Conservation (phyloP, 176 grass and related monocot species). For the Aechmea fasciata region DNA sequence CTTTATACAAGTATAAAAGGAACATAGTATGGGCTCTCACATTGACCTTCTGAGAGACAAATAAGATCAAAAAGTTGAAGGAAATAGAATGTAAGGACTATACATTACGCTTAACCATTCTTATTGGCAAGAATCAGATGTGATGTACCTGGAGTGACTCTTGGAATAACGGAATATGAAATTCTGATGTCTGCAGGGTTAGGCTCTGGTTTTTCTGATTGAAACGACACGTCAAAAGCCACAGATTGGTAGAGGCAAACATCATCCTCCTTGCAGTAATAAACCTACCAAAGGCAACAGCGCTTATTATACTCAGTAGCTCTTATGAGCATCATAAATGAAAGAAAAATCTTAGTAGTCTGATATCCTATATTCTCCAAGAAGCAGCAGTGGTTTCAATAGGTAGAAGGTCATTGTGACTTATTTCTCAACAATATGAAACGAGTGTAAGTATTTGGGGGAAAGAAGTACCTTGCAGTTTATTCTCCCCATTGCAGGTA, state of each 20-base stretch:
- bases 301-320: background rate
- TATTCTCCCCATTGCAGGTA: slow-evolving; percentile 56
- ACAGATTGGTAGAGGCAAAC: slow-evolving; percentile 86
- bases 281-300: slow-evolving; percentile 46
- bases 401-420: too few species aligned
- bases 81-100: slow-evolving; percentile 13
- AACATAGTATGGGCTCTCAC: background rate
- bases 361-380: background rate
- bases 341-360: background rate
- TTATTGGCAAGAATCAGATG: slow-evolving; percentile 40
- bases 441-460: background rate
- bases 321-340: background rate
- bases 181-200: slow-evolving; percentile 37
- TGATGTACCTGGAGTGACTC: slow-evolving; percentile 37
- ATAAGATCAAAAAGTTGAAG: background rate
- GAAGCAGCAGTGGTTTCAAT: too few species aligned
- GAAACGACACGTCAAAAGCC: slow-evolving; percentile 75
- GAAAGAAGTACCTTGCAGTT: slow-evolving; percentile 66
- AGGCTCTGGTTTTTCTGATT: slow-evolving; percentile 31
- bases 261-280: slow-evolving; percentile 89
- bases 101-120: slow-evolving; percentile 26
- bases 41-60: background rate
- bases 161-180: slow-evolving; percentile 50
- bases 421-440: too few species aligned
- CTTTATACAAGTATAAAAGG: background rate